These are phyloP conservation scores for Camelina laxa DNA, from an alignment of 345 rosid species.

Conservation along the genomic window DNA sequence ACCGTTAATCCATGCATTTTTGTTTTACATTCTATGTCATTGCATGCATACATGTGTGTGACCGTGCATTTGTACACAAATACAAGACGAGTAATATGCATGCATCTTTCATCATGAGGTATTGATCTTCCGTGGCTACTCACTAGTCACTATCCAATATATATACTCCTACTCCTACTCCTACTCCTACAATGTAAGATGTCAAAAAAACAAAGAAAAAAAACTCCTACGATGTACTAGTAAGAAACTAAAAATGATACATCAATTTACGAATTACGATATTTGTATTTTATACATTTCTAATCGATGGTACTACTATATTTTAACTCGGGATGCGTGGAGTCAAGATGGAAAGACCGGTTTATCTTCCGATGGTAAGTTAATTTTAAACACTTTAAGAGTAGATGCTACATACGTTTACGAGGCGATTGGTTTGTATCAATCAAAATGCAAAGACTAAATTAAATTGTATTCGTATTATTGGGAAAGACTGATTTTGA, in stretches of 20 bases:
- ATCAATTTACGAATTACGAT: no score
- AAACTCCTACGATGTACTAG: no score
- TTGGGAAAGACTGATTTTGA: constrained; percentile 33
- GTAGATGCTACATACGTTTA: constrained; percentile 5
- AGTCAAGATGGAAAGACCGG: not conserved
- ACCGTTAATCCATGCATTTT: no score
- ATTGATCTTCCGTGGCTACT: not conserved
- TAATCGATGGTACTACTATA: no score
- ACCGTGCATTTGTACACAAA: not conserved
- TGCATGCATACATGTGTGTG: not conserved
- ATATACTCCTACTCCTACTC: no score
- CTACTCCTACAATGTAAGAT: no score
- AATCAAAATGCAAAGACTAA: constrained; percentile 21
- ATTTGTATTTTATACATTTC: no score
- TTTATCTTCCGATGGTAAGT: constrained; percentile 2
- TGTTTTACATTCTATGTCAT: not conserved
- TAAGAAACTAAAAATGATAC: no score
- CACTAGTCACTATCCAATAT: no score
- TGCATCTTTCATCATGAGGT: not conserved
- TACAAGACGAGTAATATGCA: not conserved
- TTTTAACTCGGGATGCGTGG: no score
- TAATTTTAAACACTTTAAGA: not conserved
- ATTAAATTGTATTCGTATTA: not conserved
- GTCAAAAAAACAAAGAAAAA: no score
- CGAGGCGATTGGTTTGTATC: constrained; percentile 10